Conservation (phyloP, 768 basidiomycete genomes). For the Lyophyllum atratum region DNA sequence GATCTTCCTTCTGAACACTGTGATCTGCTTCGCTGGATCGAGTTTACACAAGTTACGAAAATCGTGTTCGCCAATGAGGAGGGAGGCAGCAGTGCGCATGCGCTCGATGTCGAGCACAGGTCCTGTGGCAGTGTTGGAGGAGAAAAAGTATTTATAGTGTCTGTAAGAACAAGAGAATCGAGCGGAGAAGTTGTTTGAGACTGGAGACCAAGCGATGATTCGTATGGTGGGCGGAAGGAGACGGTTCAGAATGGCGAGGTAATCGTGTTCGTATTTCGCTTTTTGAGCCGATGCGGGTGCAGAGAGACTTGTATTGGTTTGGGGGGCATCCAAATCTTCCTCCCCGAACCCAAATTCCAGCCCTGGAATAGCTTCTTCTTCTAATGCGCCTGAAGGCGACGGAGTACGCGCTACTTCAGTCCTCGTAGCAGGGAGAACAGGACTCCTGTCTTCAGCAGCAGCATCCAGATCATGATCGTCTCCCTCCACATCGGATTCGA, state of each 20-base stretch:
- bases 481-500: constrained; percentile 30
- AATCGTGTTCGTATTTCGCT: constrained; percentile 61
- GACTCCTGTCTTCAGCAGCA: background rate
- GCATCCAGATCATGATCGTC: constrained; percentile 2
- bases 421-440: background rate
- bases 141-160: constrained; percentile 99
- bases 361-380: constrained; percentile 9
- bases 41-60: constrained; percentile 96
- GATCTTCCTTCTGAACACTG: constrained; percentile 72
- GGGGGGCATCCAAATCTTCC: constrained; percentile 26
- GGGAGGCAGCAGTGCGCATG: constrained; percentile 75
- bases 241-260: constrained; percentile 80
- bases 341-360: constrained; percentile 25
- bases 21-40: constrained; percentile 89
- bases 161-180: constrained; percentile 84
- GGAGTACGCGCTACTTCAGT: background rate
- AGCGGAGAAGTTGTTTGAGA: constrained; percentile 77
- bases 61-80: constrained; percentile 87
- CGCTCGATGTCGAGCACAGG: constrained; percentile 62
- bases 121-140: constrained; percentile 34
- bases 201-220: constrained; percentile 92
- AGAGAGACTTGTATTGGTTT: constrained; percentile 15
- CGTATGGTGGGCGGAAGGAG: constrained; percentile 89
- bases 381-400: background rate
- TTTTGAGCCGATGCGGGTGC: constrained; percentile 16